phyloP scores from a whole-genome alignment of 2,329 filamentous ascomycete genomes.

The Nothopassalora personata region DNA sequence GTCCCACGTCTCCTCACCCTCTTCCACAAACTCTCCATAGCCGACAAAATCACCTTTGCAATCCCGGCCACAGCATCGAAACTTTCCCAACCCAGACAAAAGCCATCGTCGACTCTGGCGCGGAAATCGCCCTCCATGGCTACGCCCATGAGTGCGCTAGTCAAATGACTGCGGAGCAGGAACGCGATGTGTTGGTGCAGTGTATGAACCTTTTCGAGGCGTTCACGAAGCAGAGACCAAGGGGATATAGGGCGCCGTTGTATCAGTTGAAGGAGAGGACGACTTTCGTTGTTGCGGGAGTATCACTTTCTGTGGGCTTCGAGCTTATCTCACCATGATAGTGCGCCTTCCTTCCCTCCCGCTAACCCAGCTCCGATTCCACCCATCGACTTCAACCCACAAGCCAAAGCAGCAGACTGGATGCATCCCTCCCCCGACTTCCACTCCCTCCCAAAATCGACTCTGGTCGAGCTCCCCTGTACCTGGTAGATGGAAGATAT shows the following conservation, averaged over 20 bases:
- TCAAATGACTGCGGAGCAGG: constrained; percentile 46
- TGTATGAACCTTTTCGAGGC: constrained; percentile 43
- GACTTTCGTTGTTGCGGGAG: constrained; percentile 44
- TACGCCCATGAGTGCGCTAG: constrained; percentile 46
- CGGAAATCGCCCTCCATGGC: constrained; percentile 49
- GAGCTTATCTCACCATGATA: constrained; percentile 48
- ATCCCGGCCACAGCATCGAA: constrained; percentile 55
- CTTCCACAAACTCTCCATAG: constrained; percentile 48
- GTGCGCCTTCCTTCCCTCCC: constrained; percentile 46
- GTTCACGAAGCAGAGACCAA: constrained; percentile 43
- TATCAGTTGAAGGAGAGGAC: constrained; percentile 49
- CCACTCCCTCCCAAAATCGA: constrained; percentile 26
- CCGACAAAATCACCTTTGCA: constrained; percentile 55
- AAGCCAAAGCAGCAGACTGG: constrained; percentile 38
- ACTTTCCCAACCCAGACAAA: constrained; percentile 50
- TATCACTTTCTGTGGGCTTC: constrained; percentile 50
- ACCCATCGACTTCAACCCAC: constrained; percentile 37
- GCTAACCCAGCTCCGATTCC: constrained; percentile 35
- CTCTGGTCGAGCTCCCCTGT: constrained; percentile 45
- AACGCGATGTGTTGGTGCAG: constrained; percentile 46
- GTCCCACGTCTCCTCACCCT: constrained; percentile 52
- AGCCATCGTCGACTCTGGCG: constrained; percentile 48
- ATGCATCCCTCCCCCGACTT: constrained; percentile 40
- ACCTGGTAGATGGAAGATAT: constrained; percentile 52
- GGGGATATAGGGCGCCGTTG: constrained; percentile 49